Evolutionary conservation across 2,329 filamentous ascomycete genomes (phyloP).

Genomic region (Metarhizium robertsii): DNA sequence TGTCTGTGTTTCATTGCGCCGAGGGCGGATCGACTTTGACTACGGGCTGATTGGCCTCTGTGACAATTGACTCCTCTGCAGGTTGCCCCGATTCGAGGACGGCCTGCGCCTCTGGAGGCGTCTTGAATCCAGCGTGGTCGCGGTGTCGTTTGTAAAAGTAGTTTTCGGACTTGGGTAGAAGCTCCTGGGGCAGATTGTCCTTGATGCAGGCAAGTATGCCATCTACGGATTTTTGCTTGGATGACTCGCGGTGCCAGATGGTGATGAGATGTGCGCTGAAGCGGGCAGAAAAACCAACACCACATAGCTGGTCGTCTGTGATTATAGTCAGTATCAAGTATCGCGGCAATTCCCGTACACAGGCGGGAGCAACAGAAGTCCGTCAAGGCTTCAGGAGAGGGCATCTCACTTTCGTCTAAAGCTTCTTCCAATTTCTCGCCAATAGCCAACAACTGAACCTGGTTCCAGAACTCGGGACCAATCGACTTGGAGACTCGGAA

Average conservation of each 20-base stretch:
- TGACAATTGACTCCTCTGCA: conserved; percentile 23
- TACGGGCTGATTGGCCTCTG: conserved; percentile 14
- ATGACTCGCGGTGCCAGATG: conserved; percentile 86
- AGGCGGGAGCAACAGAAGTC: background rate
- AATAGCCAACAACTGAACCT: conserved; percentile 71
- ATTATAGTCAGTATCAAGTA: background rate
- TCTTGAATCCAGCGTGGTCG: conserved; percentile 76
- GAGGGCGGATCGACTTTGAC: conserved; percentile 16
- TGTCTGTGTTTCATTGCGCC: conserved; percentile 11
- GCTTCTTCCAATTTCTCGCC: conserved; percentile 71
- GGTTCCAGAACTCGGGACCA: conserved; percentile 69
- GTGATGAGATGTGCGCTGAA: conserved; percentile 85
- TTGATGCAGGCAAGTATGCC: conserved; percentile 64
- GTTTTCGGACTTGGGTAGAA: conserved; percentile 60
- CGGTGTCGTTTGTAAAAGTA: conserved; percentile 87
- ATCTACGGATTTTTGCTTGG: conserved; percentile 70
- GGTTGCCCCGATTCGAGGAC: conserved; percentile 47
- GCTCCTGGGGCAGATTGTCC: conserved; percentile 60
- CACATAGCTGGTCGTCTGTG: conserved; percentile 76
- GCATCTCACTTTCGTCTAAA: conserved; percentile 54
- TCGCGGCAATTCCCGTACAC: too few relatives aligned
- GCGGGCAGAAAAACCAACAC: conserved; percentile 76
- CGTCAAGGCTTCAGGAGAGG: background rate
- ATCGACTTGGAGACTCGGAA: conserved; percentile 76
- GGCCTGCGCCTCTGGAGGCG: conserved; percentile 47